Evolutionary conservation across 176 grass and related monocot species (phyloP).

Genomic region (Juncus inflexus): DNA sequence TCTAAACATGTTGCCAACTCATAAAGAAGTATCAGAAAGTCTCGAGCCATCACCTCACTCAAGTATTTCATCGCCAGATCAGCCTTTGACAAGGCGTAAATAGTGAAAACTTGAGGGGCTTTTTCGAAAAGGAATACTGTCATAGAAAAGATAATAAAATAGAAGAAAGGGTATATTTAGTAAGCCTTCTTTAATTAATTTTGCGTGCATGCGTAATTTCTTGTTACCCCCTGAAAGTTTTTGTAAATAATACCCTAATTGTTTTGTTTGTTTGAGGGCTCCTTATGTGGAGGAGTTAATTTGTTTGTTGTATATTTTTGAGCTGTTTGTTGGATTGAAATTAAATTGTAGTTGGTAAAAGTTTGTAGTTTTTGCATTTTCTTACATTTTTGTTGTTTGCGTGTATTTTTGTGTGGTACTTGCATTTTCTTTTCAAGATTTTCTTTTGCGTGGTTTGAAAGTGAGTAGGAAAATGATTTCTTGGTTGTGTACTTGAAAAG

Average conservation of each 20-base stretch:
- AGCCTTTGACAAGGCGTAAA: constrained; percentile 71
- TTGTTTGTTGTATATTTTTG: constrained; percentile 35
- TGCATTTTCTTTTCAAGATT: too few relatives aligned
- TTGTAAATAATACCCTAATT: constrained; percentile 28
- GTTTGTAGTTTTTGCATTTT: constrained; percentile 13
- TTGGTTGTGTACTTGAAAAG: too few relatives aligned
- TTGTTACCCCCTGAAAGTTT: constrained; percentile 19
- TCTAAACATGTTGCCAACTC: constrained; percentile 73
- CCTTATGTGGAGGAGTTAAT: constrained; percentile 24
- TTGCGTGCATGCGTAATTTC: constrained; percentile 19
- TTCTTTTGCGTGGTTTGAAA: too few relatives aligned
- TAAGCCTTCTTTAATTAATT: constrained; percentile 25
- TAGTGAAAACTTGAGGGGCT: constrained; percentile 26
- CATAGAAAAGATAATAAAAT: constrained; percentile 28
- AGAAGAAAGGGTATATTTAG: constrained; percentile 19
- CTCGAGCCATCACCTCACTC: constrained; percentile 71
- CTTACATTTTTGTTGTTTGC: neutral
- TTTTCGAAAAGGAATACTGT: constrained; percentile 21
- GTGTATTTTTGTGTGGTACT: neutral
- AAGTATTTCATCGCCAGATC: constrained; percentile 65
- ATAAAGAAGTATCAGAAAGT: constrained; percentile 50
- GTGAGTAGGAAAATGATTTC: too few relatives aligned
- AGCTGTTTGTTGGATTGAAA: constrained; percentile 24
- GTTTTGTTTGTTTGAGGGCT: neutral
- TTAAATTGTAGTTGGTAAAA: constrained; percentile 4